Conservation (phyloP, 2,329 filamentous ascomycete species). For the Epicoccum nigrum region DNA sequence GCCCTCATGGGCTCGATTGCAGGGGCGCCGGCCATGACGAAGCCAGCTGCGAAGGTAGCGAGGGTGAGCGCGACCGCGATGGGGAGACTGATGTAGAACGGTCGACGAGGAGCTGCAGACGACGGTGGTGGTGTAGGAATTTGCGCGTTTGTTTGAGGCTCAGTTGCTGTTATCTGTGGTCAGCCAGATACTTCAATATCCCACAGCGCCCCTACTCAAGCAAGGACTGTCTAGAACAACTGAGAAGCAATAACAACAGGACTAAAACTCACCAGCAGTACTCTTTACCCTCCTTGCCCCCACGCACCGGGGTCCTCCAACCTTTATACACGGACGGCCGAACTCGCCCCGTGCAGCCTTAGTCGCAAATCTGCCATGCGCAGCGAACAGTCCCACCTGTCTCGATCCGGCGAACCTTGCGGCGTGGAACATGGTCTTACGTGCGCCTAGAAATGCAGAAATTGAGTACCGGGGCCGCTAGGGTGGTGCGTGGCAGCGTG, state of each 20-base stretch:
- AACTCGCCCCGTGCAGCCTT: constrained; percentile 29
- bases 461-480: constrained; percentile 10
- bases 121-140: constrained; percentile 12
- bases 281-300: constrained; percentile 20
- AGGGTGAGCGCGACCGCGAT: constrained; percentile 55
- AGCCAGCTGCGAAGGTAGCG: constrained; percentile 59
- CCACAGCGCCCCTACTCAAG: background rate
- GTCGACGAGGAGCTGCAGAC: constrained; percentile 22
- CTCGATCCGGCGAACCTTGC: constrained; percentile 37
- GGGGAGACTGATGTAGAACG: constrained; percentile 47
- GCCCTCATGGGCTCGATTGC: constrained; percentile 57
- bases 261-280: constrained; percentile 26
- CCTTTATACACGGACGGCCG: constrained; percentile 22
- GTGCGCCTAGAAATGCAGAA: constrained; percentile 15
- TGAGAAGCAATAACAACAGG: too few relatives aligned
- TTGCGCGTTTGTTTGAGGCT: constrained; percentile 20
- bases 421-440: constrained; percentile 26
- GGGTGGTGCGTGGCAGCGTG: constrained; percentile 8
- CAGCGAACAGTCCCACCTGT: constrained; percentile 31
- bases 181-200: background rate
- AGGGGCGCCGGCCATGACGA: constrained; percentile 63
- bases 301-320: constrained; percentile 4
- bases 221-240: too few relatives aligned
- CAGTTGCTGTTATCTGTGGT: constrained; percentile 13
- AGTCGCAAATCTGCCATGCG: constrained; percentile 12